Percentiles rank a stretch among this genome's conserved stretches.
phyloP scores from a whole-genome alignment of 2,329 filamentous ascomycete species.

The Akanthomyces uredinophilus region DNA sequence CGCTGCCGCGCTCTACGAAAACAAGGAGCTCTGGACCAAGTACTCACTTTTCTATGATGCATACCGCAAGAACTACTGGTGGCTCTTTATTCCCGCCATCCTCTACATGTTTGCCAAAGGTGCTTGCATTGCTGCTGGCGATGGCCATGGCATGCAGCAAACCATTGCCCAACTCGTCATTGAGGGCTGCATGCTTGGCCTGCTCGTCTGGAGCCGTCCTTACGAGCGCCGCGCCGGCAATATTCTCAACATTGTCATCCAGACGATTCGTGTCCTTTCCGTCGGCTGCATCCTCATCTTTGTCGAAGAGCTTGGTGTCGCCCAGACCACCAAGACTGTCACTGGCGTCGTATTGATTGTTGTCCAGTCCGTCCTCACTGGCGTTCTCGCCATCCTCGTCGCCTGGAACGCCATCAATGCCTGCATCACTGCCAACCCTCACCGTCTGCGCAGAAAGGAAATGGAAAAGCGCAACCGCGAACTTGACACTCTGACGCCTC shows the following conservation, averaged over 20 bases:
- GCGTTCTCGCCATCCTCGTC: conserved; percentile 78
- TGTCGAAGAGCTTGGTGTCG: conserved; percentile 85
- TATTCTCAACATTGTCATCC: conserved; percentile 89
- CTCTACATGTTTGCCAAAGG: conserved; percentile 89
- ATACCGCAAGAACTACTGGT: conserved; percentile 94
- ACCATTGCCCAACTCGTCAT: conserved; percentile 74
- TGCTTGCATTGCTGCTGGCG: conserved; percentile 74
- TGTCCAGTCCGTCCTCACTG: conserved; percentile 82
- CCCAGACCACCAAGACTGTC: conserved; percentile 88
- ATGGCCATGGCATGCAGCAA: conserved; percentile 81
- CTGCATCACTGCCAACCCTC: conserved; percentile 82
- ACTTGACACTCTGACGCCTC: conserved; percentile 75
- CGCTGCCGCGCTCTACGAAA: conserved; percentile 67
- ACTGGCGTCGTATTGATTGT: conserved; percentile 89
- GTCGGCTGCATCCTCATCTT: conserved; percentile 88
- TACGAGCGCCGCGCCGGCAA: conserved; percentile 84
- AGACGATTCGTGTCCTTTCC: conserved; percentile 81
- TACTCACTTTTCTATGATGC: conserved; percentile 97
- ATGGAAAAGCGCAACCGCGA: conserved; percentile 72
- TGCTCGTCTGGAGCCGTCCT: conserved; percentile 80
- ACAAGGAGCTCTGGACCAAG: conserved; percentile 88
- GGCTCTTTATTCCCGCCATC: conserved; percentile 87
- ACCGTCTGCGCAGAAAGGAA: conserved; percentile 82
- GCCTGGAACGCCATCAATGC: conserved; percentile 80
- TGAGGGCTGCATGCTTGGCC: conserved; percentile 70